A percentile compares a stretch with the other conserved stretches of the same genome.
phyloP scores from a whole-genome alignment of 768 basidiomycete species.

The Lentinula sp. region DNA sequence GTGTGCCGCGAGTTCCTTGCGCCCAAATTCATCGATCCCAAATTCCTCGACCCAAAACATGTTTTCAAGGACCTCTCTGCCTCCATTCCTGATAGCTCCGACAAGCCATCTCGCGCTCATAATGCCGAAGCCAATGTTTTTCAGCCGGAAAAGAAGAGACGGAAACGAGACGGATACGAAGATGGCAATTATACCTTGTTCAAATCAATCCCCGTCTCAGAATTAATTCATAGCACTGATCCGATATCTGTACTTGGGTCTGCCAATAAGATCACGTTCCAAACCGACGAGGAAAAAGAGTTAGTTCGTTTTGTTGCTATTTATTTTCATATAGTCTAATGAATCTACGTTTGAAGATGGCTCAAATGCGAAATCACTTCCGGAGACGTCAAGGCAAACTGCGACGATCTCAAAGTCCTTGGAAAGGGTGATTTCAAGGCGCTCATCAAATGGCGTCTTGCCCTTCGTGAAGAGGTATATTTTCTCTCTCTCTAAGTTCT shows the following conservation, averaged over 20 bases:
- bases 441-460: conserved; percentile 85
- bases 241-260: conserved; percentile 76
- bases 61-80: conserved; percentile 90
- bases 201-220: conserved; percentile 59
- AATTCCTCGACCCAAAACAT: conserved; percentile 95
- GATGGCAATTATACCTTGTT: conserved; percentile 93
- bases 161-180: conserved; percentile 90
- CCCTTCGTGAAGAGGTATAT: conserved; percentile 79
- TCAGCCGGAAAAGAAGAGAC: conserved; percentile 93
- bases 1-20: conserved; percentile 94
- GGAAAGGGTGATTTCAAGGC: conserved; percentile 97
- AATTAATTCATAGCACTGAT: conserved; percentile 67
- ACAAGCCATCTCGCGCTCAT: conserved; percentile 51
- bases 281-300: conserved; percentile 81
- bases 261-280: conserved; percentile 72
- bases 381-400: conserved; percentile 74
- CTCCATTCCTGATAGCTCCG: conserved; percentile 32
- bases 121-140: conserved; percentile 88
- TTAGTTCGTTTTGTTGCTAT: conserved; percentile 21
- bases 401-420: conserved; percentile 90
- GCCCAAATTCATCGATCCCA: conserved; percentile 93
- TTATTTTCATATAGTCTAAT: background rate
- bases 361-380: conserved; percentile 65
- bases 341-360: conserved; percentile 48
- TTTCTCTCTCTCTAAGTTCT: background rate